These are phyloP conservation scores for Echinosophora koreensis DNA, from an alignment of 306 rosid species.

Conservation along the genomic window DNA sequence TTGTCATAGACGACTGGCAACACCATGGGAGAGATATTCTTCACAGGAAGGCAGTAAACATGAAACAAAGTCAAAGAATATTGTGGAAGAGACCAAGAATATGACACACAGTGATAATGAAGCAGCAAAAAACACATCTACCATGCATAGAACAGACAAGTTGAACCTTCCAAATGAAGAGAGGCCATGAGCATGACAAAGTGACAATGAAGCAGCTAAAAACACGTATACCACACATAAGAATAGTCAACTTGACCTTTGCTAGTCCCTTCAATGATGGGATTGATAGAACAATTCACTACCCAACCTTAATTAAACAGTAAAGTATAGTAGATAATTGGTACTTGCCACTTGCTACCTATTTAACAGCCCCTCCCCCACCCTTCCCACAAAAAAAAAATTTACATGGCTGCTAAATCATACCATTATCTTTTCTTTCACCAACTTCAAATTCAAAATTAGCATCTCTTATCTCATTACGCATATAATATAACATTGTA, in stretches of 20 bases:
- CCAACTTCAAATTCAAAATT: neutral
- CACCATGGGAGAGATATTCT: slow-evolving; percentile 59
- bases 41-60: slow-evolving; percentile 64
- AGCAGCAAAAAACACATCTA: slow-evolving; percentile 35
- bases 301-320: slow-evolving; percentile 13
- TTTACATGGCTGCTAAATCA: slow-evolving; percentile 11
- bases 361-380: neutral
- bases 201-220: slow-evolving; percentile 31
- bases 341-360: neutral
- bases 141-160: slow-evolving; percentile 25
- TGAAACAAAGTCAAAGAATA: slow-evolving; percentile 61
- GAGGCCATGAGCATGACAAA: slow-evolving; percentile 41
- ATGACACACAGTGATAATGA: slow-evolving; percentile 12
- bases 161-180: slow-evolving; percentile 31
- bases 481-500: slow-evolving; percentile 15
- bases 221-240: slow-evolving; percentile 12
- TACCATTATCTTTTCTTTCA: slow-evolving; percentile 28
- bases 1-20: slow-evolving; percentile 78
- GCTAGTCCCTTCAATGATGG: neutral
- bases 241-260: slow-evolving; percentile 26
- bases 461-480: slow-evolving; percentile 12
- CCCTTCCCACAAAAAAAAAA: neutral
- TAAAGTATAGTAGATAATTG: neutral
- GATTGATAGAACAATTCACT: neutral
- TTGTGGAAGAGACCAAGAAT: slow-evolving; percentile 47